These are phyloP conservation scores for Craterostigma plantagineum DNA, from an alignment of 257 asterid species.

Conservation along the genomic window DNA sequence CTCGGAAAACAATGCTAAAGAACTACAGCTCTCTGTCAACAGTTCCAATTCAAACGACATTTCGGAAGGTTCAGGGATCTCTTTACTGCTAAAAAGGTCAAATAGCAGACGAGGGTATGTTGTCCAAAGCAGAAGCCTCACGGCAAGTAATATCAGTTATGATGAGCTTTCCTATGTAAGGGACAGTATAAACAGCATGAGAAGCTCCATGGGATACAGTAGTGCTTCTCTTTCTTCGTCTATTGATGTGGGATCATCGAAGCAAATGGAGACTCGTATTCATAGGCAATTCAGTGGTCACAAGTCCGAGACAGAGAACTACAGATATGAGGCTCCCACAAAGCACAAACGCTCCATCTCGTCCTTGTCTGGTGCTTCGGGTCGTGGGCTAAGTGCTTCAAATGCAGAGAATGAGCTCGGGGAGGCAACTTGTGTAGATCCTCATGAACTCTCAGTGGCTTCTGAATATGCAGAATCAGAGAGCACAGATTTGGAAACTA, in stretches of 20 bases:
- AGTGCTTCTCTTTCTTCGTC: slow-evolving; percentile 74
- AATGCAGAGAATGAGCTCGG: slow-evolving; percentile 19
- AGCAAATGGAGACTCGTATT: slow-evolving; percentile 31
- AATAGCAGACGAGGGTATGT: slow-evolving; percentile 37
- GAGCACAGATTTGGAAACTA: slow-evolving; percentile 29
- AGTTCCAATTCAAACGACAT: slow-evolving; percentile 22
- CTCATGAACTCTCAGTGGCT: slow-evolving; percentile 19
- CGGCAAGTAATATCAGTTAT: slow-evolving; percentile 52
- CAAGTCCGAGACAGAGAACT: slow-evolving; percentile 48
- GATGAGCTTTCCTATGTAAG: slow-evolving; percentile 66
- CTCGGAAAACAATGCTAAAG: background rate
- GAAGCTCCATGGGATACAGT: slow-evolving; percentile 66
- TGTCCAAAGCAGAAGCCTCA: slow-evolving; percentile 60
- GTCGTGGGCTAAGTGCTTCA: slow-evolving; percentile 19
- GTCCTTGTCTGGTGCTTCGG: slow-evolving; percentile 59
- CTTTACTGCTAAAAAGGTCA: slow-evolving; percentile 52
- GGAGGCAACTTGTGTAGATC: slow-evolving; percentile 17
- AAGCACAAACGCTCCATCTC: slow-evolving; percentile 61
- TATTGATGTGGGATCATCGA: slow-evolving; percentile 53
- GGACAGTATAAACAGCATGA: slow-evolving; percentile 51
- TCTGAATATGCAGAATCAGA: slow-evolving; percentile 34
- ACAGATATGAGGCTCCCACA: slow-evolving; percentile 28
- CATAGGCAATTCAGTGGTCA: slow-evolving; percentile 56
- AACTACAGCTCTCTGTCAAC: slow-evolving; percentile 12
- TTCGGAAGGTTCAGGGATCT: slow-evolving; percentile 57